Percentiles rank a stretch among this genome's conserved stretches.
phyloP scores from a whole-genome alignment of 305 asterid species.

The Plantago coronopus region DNA sequence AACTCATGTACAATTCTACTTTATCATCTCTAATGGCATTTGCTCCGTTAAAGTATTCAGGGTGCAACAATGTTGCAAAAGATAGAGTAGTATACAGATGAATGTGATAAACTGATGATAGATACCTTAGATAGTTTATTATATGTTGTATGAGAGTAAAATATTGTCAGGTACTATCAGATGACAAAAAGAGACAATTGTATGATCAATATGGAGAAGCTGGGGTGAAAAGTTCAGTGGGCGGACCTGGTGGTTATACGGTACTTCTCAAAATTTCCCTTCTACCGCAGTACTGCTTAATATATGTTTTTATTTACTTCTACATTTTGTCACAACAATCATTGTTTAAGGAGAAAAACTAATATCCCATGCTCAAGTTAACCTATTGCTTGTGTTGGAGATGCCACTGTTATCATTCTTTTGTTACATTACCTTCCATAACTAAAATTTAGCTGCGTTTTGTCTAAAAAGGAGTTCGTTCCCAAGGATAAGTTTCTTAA shows the following conservation, averaged over 20 bases:
- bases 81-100: not conserved
- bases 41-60: no score
- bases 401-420: conserved; percentile 9
- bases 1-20: no score
- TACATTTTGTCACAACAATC: no score
- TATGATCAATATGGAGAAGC: conserved; percentile 99
- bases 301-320: conserved; percentile 8
- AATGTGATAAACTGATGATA: conserved; percentile 1
- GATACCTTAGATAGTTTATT: conserved; percentile 2
- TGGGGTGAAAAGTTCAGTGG: conserved; percentile 81
- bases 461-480: not conserved
- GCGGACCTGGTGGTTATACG: conserved; percentile 92
- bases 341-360: conserved; percentile 10
- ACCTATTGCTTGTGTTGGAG: conserved; percentile 2
- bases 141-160: conserved; percentile 20
- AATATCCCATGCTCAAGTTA: not conserved
- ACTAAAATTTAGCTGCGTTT: no score
- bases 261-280: conserved; percentile 36
- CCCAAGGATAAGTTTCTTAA: not conserved
- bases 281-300: no score
- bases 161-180: conserved; percentile 95
- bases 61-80: no score
- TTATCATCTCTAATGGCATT: no score
- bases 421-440: no score
- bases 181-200: conserved; percentile 91